Evolutionary conservation across 1,284 basidiomycete genomes (phyloP).

Genomic region (Sporisorium scitamineum): DNA sequence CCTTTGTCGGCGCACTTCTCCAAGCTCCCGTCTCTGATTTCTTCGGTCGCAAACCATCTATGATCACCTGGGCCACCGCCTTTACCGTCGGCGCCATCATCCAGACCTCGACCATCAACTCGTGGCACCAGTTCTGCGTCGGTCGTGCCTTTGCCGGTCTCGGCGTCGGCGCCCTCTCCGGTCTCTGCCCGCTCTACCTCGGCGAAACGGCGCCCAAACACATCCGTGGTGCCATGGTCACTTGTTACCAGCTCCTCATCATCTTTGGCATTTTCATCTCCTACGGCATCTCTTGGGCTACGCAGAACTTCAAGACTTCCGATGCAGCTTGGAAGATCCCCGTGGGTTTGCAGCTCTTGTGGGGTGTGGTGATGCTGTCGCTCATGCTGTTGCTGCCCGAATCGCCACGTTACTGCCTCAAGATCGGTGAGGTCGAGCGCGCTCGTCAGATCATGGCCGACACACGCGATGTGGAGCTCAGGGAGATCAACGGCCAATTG

Average conservation of each 20-base stretch:
- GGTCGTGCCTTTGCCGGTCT: conserved; percentile 62
- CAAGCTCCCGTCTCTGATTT: conserved; percentile 73
- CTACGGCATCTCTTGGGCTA: conserved; percentile 74
- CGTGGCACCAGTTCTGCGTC: conserved; percentile 50
- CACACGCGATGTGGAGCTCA: conserved; percentile 75
- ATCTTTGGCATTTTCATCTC: conserved; percentile 76
- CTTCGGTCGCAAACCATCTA: conserved; percentile 76
- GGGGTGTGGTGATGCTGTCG: conserved; percentile 71
- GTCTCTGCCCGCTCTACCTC: conserved; percentile 82
- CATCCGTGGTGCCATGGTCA: conserved; percentile 84
- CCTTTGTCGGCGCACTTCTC: conserved; percentile 76
- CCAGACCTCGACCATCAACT: conserved; percentile 53
- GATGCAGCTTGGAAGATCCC: conserved; percentile 75
- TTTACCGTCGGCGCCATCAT: conserved; percentile 61
- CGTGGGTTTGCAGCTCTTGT: conserved; percentile 77
- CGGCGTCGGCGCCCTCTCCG: conserved; percentile 57
- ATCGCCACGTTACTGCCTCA: conserved; percentile 87
- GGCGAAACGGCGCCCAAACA: conserved; percentile 80
- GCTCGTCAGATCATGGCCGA: conserved; percentile 77
- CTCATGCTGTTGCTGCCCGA: conserved; percentile 74
- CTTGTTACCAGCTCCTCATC: conserved; percentile 75
- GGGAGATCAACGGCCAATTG: conserved; percentile 74
- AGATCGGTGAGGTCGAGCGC: conserved; percentile 74
- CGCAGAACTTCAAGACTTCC: conserved; percentile 46
- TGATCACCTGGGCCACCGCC: conserved; percentile 74